Evolutionary conservation across 768 basidiomycete species (phyloP).

Genomic region (Mycena leptocephala): DNA sequence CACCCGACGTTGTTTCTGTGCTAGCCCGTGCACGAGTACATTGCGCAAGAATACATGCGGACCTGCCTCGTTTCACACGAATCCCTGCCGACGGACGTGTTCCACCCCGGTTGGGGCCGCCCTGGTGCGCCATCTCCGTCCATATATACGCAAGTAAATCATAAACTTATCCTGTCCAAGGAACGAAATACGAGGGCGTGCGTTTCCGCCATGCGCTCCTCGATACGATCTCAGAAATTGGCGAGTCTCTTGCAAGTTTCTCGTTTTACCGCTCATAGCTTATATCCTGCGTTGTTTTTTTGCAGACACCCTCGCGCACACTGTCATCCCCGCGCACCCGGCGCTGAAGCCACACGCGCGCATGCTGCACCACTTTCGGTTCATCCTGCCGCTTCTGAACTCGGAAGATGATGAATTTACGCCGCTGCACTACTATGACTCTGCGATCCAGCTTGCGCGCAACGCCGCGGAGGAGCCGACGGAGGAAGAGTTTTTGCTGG

Average conservation of each 20-base stretch:
- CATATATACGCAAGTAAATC: neutral
- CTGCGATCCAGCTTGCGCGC: constrained; percentile 81
- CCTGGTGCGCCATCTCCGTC: constrained; percentile 64
- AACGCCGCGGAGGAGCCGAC: constrained; percentile 73
- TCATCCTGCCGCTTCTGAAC: constrained; percentile 75
- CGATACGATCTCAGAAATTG: constrained; percentile 79
- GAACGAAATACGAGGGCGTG: constrained; percentile 72
- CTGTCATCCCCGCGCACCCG: constrained; percentile 83
- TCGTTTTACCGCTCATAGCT: no score
- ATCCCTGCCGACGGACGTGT: constrained; percentile 76
- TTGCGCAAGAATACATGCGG: constrained; percentile 84
- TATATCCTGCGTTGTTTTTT: neutral
- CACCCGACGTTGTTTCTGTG: constrained; percentile 1
- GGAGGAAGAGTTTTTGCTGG: constrained; percentile 78
- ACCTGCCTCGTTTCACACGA: constrained; percentile 81
- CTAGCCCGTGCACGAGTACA: constrained; percentile 77
- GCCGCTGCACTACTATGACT: constrained; percentile 83
- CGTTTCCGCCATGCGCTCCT: constrained; percentile 81
- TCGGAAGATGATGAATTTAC: constrained; percentile 77
- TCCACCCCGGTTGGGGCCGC: constrained; percentile 84
- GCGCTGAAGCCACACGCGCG: constrained; percentile 79
- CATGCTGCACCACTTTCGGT: constrained; percentile 88
- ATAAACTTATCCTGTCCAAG: constrained; percentile 44
- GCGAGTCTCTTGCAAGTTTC: constrained; percentile 56
- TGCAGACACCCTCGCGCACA: constrained; percentile 78